Evolutionary conservation across 1,284 basidiomycete genomes (phyloP).

Genomic region (Wolfiporia cocos): DNA sequence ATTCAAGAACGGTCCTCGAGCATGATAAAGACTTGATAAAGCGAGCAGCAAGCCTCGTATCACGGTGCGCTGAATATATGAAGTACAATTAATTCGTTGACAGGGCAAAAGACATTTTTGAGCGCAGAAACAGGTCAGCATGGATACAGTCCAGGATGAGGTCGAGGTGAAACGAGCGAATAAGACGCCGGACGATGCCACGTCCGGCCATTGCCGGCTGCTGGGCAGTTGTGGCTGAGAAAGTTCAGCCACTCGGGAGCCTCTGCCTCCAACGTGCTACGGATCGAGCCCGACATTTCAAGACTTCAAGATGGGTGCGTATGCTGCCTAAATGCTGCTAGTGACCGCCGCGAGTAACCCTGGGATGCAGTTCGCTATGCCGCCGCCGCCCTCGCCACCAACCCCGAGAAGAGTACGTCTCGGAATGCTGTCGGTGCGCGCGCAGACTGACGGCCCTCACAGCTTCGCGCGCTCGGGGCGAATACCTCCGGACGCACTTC

Average conservation of each 20-base stretch:
- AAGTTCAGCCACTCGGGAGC: conserved; percentile 23
- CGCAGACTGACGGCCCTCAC: conserved; percentile 9
- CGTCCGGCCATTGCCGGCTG: conserved; percentile 17
- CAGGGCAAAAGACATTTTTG: too few species aligned
- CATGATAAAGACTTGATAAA: too few species aligned
- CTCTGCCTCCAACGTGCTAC: conserved; percentile 15
- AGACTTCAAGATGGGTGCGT: conserved; percentile 67
- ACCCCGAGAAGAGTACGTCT: conserved; percentile 88
- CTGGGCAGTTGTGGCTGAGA: conserved; percentile 23
- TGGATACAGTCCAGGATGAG: too few species aligned
- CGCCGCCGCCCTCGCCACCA: conserved; percentile 75
- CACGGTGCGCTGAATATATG: too few species aligned
- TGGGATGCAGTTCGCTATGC: conserved; percentile 79
- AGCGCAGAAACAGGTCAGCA: too few species aligned
- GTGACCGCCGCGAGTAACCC: conserved; percentile 13
- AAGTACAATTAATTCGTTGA: too few species aligned
- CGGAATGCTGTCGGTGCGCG: conserved; percentile 6
- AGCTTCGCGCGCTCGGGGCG: conserved; percentile 91
- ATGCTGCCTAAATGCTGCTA: conserved; percentile 16
- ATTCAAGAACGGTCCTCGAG: too few species aligned
- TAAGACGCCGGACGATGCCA: too few species aligned
- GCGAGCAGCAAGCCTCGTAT: too few species aligned
- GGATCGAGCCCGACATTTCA: conserved; percentile 25
- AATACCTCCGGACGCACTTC: conserved; percentile 99
- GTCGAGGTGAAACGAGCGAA: too few species aligned